These are phyloP conservation scores for Botrytis pseudocinerea DNA, from an alignment of 2,329 filamentous ascomycete species.

Conservation along the genomic window DNA sequence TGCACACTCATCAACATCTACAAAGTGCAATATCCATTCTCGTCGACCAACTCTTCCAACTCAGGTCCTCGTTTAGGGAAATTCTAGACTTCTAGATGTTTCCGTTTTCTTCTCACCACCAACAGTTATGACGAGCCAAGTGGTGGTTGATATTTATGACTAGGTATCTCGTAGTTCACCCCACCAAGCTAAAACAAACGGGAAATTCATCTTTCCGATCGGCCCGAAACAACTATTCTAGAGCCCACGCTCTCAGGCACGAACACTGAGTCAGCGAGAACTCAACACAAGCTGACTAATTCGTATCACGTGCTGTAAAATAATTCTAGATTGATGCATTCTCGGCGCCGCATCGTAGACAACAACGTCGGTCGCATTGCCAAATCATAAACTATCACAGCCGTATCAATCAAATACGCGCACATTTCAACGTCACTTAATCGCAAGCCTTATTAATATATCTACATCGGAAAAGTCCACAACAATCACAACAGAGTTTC, in stretches of 20 bases:
- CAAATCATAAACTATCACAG: background rate
- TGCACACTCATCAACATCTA: background rate
- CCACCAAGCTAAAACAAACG: slow-evolving; percentile 2
- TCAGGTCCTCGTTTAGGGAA: slow-evolving; percentile 8
- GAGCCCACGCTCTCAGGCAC: background rate
- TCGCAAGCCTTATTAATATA: background rate
- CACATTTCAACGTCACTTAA: background rate
- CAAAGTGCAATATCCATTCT: background rate
- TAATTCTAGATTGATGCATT: slow-evolving; percentile 3
- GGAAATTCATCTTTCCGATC: slow-evolving; percentile 10
- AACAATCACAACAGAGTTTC: background rate
- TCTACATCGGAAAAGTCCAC: background rate
- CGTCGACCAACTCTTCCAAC: slow-evolving; percentile 8
- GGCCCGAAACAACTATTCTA: slow-evolving; percentile 9
- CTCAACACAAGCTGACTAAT: background rate
- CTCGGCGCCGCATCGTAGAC: background rate
- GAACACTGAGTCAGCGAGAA: background rate
- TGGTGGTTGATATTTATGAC: background rate
- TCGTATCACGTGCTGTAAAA: background rate
- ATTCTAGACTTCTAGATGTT: slow-evolving; percentile 15
- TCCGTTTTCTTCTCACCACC: slow-evolving; percentile 1
- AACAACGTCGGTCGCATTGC: background rate
- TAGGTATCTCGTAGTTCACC: slow-evolving; percentile 3
- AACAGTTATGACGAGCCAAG: slow-evolving; percentile 7
- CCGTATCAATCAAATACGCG: background rate